phyloP scores from a whole-genome alignment of 2,329 filamentous ascomycete species.

The Teratosphaeria destructans region DNA sequence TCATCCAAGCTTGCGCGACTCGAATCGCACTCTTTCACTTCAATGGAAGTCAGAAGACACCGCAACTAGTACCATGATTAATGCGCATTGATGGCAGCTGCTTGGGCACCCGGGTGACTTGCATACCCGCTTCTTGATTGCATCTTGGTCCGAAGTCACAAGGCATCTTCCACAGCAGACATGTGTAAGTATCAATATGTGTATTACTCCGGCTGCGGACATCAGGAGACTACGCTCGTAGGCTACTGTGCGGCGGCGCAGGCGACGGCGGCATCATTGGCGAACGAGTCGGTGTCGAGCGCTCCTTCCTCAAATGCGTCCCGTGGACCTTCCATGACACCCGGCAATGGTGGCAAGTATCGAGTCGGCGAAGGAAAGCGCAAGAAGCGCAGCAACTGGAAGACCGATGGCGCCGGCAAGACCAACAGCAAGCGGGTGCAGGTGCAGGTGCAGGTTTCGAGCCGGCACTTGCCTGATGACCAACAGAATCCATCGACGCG shows the following conservation, averaged over 20 bases:
- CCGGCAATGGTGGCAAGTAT: neutral
- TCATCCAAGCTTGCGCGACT: neutral
- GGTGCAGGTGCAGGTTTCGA: neutral
- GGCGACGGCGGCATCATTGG: neutral
- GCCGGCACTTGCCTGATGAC: neutral
- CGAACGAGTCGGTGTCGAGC: neutral
- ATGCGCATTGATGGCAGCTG: neutral
- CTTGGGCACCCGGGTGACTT: neutral
- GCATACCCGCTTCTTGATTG: neutral
- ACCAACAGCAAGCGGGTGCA: neutral
- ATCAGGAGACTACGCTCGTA: slow-evolving; percentile 17
- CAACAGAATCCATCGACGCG: neutral
- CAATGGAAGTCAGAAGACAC: neutral
- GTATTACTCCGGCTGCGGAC: slow-evolving; percentile 21
- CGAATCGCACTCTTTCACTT: neutral
- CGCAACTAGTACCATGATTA: neutral
- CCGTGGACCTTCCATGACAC: neutral
- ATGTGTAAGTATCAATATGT: slow-evolving; percentile 25
- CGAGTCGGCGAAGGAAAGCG: neutral
- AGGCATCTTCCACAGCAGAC: neutral
- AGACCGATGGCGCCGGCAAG: neutral
- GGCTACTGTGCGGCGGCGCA: neutral
- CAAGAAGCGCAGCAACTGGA: neutral
- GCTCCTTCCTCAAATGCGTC: neutral
- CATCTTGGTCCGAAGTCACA: neutral